A percentile compares a stretch with the other conserved stretches of the same genome.
phyloP scores from a whole-genome alignment of 2,329 filamentous ascomycete genomes.

The Boeremia exigua region DNA sequence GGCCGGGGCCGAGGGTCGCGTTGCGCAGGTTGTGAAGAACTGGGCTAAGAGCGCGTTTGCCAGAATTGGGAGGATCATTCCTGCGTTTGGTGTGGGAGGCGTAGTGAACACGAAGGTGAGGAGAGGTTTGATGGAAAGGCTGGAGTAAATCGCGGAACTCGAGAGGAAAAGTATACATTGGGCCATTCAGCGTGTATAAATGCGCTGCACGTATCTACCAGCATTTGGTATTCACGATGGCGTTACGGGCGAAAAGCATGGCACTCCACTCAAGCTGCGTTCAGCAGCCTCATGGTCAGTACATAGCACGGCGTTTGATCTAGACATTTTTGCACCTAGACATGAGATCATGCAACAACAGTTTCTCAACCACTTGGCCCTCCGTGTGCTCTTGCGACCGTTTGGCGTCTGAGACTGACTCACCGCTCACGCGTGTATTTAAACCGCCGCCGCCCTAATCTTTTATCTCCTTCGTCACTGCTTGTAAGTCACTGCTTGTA shows the following conservation, averaged over 20 bases:
- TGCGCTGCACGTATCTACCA: neutral
- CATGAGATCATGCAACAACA: no score
- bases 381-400: no score
- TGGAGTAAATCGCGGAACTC: conserved; percentile 25
- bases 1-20: conserved; percentile 65
- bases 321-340: no score
- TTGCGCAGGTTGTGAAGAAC: conserved; percentile 71
- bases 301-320: no score
- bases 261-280: neutral
- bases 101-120: conserved; percentile 82
- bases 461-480: no score
- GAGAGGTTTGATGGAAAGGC: conserved; percentile 65
- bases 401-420: no score
- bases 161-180: neutral
- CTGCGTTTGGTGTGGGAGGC: conserved; percentile 86
- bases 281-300: no score
- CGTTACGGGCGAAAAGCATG: neutral
- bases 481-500: no score
- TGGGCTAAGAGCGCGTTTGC: conserved; percentile 77
- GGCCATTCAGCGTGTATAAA: neutral
- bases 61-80: conserved; percentile 82
- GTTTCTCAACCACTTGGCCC: no score
- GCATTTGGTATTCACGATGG: neutral
- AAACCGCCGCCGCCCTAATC: no score
- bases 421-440: no score